A percentile compares a stretch with the other conserved stretches of the same genome.
Conservation (phyloP, 345 rosid species). For the Gossypium stocksii region DNA sequence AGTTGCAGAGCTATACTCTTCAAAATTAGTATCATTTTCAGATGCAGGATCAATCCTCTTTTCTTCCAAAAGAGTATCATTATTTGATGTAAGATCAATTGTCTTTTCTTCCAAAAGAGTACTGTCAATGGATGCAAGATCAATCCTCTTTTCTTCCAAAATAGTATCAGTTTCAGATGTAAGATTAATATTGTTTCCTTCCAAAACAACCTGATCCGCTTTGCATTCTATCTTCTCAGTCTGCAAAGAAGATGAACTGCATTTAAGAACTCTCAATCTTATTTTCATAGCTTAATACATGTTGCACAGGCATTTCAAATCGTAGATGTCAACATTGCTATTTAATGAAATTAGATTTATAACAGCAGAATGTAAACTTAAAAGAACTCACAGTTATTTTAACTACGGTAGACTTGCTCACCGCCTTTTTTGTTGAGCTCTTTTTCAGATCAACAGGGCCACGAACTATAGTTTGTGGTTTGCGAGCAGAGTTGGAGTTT, state of each 20-base stretch:
- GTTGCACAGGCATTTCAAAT: neutral
- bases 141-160: slow-evolving; percentile 22
- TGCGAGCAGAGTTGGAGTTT: slow-evolving; percentile 26
- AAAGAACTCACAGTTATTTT: slow-evolving; percentile 27
- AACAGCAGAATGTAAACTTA: neutral
- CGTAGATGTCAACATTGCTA: neutral
- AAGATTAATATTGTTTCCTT: slow-evolving; percentile 21
- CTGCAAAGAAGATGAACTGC: slow-evolving; percentile 35
- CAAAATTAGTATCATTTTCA: slow-evolving; percentile 11
- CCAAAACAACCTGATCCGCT: slow-evolving; percentile 23
- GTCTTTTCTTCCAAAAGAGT: slow-evolving; percentile 16
- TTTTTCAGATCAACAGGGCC: slow-evolving; percentile 23
- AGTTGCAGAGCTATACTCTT: slow-evolving; percentile 14
- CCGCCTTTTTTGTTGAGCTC: slow-evolving; percentile 20
- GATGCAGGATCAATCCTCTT: slow-evolving; percentile 27
- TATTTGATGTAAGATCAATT: slow-evolving; percentile 25
- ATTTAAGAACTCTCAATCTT: neutral
- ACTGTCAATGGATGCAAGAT: slow-evolving; percentile 5
- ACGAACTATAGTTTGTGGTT: slow-evolving; percentile 11
- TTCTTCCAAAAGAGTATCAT: slow-evolving; percentile 10
- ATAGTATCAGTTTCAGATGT: slow-evolving; percentile 15
- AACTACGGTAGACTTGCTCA: slow-evolving; percentile 12
- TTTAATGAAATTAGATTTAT: neutral
- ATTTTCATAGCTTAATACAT: neutral
- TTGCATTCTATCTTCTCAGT: slow-evolving; percentile 26